phyloP scores from a whole-genome alignment of 345 rosid species.

The Gossypium mustelinum region DNA sequence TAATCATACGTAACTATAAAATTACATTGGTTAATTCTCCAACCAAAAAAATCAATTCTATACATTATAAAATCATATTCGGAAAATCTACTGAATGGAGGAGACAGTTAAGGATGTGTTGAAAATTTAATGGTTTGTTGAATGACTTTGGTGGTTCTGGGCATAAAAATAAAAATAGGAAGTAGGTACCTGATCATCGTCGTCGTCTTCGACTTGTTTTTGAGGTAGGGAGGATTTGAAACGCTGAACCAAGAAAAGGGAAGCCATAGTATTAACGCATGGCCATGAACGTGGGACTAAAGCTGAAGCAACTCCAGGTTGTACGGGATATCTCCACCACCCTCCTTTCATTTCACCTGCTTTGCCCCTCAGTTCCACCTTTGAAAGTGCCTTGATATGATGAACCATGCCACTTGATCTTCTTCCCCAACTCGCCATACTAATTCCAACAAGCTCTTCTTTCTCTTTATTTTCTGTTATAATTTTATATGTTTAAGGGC shows the following conservation, averaged over 20 bases:
- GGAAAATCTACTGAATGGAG: no score
- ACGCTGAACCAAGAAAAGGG: slow-evolving; percentile 20
- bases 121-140: no score
- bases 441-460: neutral
- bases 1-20: no score
- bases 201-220: slow-evolving; percentile 34
- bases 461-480: neutral
- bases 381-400: slow-evolving; percentile 22
- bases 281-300: neutral
- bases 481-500: no score
- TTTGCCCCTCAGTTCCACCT: neutral
- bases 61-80: no score
- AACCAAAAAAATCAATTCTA: no score
- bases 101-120: no score
- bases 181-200: neutral
- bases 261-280: neutral
- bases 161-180: no score
- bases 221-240: slow-evolving; percentile 39
- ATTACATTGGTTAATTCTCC: no score
- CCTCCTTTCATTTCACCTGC: neutral
- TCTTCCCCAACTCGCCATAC: slow-evolving; percentile 41
- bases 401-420: slow-evolving; percentile 38
- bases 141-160: no score
- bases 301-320: neutral
- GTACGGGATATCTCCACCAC: neutral